phyloP scores from a whole-genome alignment of 148 eudicot genomes.

The Arctostaphylos glauca region DNA sequence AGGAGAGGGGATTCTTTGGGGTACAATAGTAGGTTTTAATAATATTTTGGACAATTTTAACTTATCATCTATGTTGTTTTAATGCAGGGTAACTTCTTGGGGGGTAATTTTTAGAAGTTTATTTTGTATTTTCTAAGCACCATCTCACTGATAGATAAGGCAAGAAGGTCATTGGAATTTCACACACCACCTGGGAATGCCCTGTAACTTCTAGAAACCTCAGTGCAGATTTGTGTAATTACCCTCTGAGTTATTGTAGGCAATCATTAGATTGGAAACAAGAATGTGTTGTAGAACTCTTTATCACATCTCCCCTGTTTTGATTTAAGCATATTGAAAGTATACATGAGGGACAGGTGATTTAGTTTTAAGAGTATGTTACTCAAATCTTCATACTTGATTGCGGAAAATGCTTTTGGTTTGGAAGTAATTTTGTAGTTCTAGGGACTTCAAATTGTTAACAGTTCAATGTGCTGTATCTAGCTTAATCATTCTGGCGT shows the following conservation, averaged over 20 bases:
- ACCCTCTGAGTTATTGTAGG: not conserved
- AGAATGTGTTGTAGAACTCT: not conserved
- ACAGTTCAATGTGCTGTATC: not conserved
- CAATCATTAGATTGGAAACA: not conserved
- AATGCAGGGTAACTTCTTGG: no score
- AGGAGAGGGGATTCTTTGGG: constrained; percentile 3
- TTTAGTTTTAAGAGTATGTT: not conserved
- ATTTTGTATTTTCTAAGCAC: no score
- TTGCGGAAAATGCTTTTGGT: not conserved
- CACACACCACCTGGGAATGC: no score
- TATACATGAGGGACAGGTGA: not conserved
- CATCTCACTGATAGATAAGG: no score
- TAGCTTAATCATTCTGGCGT: not conserved
- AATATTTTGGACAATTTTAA: no score
- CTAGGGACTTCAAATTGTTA: not conserved
- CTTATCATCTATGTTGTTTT: no score
- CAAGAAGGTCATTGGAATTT: no score
- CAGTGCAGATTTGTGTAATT: no score
- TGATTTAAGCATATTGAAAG: not conserved
- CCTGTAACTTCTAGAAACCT: no score
- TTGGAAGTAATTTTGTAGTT: not conserved
- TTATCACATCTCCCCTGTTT: not conserved
- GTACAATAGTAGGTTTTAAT: not conserved
- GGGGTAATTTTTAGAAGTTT: no score
- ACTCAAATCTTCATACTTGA: no score